Conservation (phyloP, 2,329 filamentous ascomycete genomes). For the Trichocomaceae sp. region DNA sequence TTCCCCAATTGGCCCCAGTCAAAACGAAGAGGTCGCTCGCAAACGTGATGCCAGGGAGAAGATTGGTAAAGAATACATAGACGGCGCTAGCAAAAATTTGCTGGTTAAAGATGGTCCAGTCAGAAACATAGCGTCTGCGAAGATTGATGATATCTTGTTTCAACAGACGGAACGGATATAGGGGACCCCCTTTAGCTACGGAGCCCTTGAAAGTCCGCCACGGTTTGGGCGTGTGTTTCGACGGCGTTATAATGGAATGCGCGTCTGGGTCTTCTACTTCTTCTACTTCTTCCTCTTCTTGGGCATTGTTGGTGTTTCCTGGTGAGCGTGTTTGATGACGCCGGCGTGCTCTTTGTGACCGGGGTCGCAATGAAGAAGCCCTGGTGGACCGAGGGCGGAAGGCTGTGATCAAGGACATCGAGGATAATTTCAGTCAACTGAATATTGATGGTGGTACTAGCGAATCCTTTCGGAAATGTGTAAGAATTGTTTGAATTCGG, state of each 20-base stretch:
- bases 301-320: constrained; percentile 3
- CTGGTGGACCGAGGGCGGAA: constrained; percentile 29
- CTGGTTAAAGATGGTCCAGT: constrained; percentile 58
- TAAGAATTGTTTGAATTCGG: neutral
- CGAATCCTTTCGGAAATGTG: neutral
- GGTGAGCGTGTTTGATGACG: constrained; percentile 14
- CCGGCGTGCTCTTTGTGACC: constrained; percentile 16
- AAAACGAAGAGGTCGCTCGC: constrained; percentile 58
- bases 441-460: neutral
- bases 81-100: constrained; percentile 57
- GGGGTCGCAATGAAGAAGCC: constrained; percentile 19
- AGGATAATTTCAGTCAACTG: neutral
- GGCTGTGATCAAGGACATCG: constrained; percentile 29
- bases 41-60: constrained; percentile 61
- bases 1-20: constrained; percentile 58
- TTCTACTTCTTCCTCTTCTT: constrained; percentile 13
- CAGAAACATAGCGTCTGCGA: constrained; percentile 44
- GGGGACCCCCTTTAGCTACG: constrained; percentile 35
- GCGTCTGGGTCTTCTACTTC: constrained; percentile 21
- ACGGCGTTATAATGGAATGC: constrained; percentile 33
- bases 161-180: constrained; percentile 50
- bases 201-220: constrained; percentile 25
- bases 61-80: constrained; percentile 62
- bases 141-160: constrained; percentile 46
- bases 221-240: constrained; percentile 31